A percentile compares a stretch with the other conserved stretches of the same genome.
Conservation (phyloP, 108 stramenopile species). For the Conticribra guillardii region DNA sequence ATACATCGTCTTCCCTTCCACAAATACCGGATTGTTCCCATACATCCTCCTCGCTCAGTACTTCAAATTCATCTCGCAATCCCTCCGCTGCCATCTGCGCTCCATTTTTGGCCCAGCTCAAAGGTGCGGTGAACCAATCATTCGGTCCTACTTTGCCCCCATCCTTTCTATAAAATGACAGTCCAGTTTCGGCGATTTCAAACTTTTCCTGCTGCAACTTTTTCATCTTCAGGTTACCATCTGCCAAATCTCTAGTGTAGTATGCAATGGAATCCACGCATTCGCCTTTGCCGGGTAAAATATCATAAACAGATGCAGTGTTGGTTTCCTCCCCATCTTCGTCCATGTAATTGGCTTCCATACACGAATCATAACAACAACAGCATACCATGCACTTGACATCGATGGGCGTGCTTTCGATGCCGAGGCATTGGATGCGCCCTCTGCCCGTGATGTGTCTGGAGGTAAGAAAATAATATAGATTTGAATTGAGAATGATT, state of each 20-base stretch:
- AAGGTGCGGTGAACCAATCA: constrained; percentile 24
- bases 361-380: constrained; percentile 36
- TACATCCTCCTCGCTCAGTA: constrained; percentile 37
- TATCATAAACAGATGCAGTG: constrained; percentile 30
- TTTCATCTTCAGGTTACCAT: constrained; percentile 59
- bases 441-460: constrained; percentile 76
- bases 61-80: constrained; percentile 49
- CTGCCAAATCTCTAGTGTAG: constrained; percentile 77
- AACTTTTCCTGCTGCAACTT: constrained; percentile 66
- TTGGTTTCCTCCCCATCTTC: constrained; percentile 6
- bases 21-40: constrained; percentile 9
- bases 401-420: constrained; percentile 72
- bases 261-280: constrained; percentile 84
- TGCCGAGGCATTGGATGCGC: constrained; percentile 65
- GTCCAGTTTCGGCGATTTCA: constrained; percentile 71
- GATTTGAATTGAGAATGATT: neutral
- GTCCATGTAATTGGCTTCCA: constrained; percentile 4
- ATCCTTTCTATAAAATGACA: constrained; percentile 5
- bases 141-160: neutral
- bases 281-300: constrained; percentile 56
- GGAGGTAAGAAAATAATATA: neutral
- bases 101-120: constrained; percentile 33
- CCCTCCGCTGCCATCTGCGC: constrained; percentile 38
- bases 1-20: neutral
- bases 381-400: constrained; percentile 29